These are phyloP conservation scores for Stenogyne calaminthoides DNA, from an alignment of 305 asterid species.

Conservation along the genomic window DNA sequence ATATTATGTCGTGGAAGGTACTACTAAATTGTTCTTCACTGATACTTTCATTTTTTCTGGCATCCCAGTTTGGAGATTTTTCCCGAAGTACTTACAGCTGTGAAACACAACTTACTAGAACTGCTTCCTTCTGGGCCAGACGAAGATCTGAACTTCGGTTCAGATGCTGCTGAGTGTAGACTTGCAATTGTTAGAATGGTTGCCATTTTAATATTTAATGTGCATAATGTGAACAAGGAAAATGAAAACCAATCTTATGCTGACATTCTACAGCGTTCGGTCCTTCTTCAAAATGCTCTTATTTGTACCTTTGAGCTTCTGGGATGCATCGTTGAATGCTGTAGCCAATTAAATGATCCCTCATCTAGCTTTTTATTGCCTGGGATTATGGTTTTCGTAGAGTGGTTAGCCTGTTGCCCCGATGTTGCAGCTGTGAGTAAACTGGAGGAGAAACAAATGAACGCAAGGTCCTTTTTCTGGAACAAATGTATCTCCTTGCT, in stretches of 20 bases:
- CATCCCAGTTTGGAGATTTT: constrained; percentile 83
- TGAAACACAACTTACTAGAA: constrained; percentile 58
- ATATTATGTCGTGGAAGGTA: background rate
- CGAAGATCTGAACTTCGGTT: constrained; percentile 68
- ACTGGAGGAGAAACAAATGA: constrained; percentile 69
- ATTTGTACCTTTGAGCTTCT: constrained; percentile 75
- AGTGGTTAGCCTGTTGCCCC: constrained; percentile 86
- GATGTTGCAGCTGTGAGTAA: constrained; percentile 76
- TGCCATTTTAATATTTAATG: constrained; percentile 75
- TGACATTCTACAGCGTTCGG: constrained; percentile 85
- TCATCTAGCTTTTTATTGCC: constrained; percentile 77
- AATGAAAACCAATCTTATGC: constrained; percentile 87
- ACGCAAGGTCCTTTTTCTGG: constrained; percentile 79
- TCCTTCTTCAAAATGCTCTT: constrained; percentile 77
- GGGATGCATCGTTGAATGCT: constrained; percentile 76
- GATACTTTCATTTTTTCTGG: constrained; percentile 10
- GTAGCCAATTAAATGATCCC: constrained; percentile 71
- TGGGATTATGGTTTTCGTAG: constrained; percentile 83
- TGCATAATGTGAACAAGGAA: constrained; percentile 75
- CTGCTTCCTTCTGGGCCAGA: constrained; percentile 76
- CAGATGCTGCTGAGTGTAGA: constrained; percentile 67
- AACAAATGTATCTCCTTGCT: constrained; percentile 58
- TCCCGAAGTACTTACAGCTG: constrained; percentile 63
- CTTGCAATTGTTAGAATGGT: constrained; percentile 70
- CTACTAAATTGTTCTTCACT: constrained; percentile 20